Conservation (phyloP, 257 asterid species). For the Nicotiana benthamiana region DNA sequence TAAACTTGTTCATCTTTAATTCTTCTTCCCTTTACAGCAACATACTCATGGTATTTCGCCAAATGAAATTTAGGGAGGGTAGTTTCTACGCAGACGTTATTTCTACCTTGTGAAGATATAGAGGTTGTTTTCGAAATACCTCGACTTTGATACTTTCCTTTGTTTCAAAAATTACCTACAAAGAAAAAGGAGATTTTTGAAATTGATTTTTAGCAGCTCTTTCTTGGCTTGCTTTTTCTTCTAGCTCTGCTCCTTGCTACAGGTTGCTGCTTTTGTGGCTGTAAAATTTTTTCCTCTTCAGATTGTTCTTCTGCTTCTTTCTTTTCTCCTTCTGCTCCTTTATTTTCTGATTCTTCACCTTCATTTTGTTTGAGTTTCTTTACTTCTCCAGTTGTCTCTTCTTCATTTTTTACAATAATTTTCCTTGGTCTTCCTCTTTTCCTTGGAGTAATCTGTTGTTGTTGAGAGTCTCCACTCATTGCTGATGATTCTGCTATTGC, state of each 20-base stretch:
- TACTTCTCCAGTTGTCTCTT: constrained; percentile 21
- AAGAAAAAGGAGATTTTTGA: neutral
- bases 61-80: too few species aligned
- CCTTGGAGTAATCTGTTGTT: constrained; percentile 27
- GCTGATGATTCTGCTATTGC: constrained; percentile 54
- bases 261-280: constrained; percentile 15
- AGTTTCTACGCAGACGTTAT: too few species aligned
- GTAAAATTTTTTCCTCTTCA: constrained; percentile 11
- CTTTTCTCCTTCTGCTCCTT: neutral
- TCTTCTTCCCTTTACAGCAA: neutral
- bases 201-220: constrained; percentile 34
- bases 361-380: constrained; percentile 23
- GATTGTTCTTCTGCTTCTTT: constrained; percentile 1
- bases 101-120: too few species aligned
- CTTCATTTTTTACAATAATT: constrained; percentile 17
- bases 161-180: neutral
- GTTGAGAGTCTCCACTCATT: constrained; percentile 23
- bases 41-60: too few species aligned
- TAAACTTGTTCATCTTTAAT: neutral
- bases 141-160: neutral
- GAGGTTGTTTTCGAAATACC: too few species aligned
- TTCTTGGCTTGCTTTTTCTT: constrained; percentile 68
- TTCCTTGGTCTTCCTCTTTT: constrained; percentile 75
- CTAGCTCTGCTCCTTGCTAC: constrained; percentile 45
- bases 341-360: constrained; percentile 18